A percentile compares a stretch with the other conserved stretches of the same genome.
These are phyloP conservation scores for Discostella stelligera DNA, from an alignment of 352 stramenopile species.

Conservation along the genomic window DNA sequence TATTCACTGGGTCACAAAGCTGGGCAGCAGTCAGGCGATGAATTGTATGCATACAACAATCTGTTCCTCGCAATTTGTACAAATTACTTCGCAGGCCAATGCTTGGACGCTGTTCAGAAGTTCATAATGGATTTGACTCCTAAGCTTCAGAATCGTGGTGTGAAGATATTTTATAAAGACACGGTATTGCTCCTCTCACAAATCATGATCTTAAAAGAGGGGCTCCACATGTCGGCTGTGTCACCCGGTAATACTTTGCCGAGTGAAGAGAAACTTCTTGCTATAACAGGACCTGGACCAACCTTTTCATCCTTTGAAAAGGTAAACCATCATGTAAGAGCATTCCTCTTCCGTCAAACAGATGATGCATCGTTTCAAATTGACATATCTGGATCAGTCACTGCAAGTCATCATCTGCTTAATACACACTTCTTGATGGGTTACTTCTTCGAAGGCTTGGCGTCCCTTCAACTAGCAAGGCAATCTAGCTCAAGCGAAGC, in stretches of 20 bases:
- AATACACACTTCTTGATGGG: background rate
- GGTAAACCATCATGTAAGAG: background rate
- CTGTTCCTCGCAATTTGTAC: constrained; percentile 10
- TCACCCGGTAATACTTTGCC: background rate
- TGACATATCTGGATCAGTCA: constrained; percentile 6
- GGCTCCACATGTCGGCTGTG: background rate
- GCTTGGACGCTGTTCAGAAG: constrained; percentile 7
- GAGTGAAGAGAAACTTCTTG: background rate
- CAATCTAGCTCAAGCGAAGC: background rate
- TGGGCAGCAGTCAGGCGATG: constrained; percentile 19
- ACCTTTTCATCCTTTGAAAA: no score
- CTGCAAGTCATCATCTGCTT: constrained; percentile 2
- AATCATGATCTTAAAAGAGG: no score
- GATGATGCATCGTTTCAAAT: constrained; percentile 9
- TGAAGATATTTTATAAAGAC: background rate
- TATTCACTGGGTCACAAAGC: constrained; percentile 18
- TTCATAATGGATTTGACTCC: constrained; percentile 4
- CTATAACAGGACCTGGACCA: no score
- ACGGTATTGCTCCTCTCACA: constrained; percentile 8
- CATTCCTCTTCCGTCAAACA: constrained; percentile 15
- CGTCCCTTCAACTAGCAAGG: constrained; percentile 16
- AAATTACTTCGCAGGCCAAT: constrained; percentile 10
- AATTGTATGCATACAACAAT: constrained; percentile 12
- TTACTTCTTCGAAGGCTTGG: constrained; percentile 23
- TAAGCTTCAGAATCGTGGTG: background rate